Evolutionary conservation across 495 filamentous ascomycete species (phyloP), one percentile per base, ranked within the genome.

Genomic region (Penicillium longicatenatum): DNA sequence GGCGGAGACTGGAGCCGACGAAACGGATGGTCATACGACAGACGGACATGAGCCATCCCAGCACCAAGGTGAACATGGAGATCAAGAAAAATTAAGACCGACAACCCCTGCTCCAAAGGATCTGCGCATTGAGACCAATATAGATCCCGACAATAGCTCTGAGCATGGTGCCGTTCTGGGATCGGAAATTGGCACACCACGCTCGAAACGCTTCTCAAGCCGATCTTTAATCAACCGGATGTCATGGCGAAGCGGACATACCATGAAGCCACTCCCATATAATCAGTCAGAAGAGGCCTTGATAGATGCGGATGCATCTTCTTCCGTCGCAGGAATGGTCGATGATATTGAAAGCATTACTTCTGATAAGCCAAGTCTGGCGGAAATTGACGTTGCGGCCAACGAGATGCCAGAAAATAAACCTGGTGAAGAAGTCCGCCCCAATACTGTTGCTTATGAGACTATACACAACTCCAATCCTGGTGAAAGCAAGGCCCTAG

Each of bases 91-190:
- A 30, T 11, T 12, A 44, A 21, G 39, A 12, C 21, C 41, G 12
- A 16, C 46, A 16, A 52, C 51, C 33, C 44, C 57, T 4, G 50
- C 22, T 9, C 37, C 51, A 3, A 41, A 26, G 9, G 30, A 43
- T n/a, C n/a, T 41, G 56, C 54, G n/a, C 29, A 58, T 19, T 19
- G 26, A 44, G 12, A 22, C 57, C 16, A 48, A 57, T 2, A 57
- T 70, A 6, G 58, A 50, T 6, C 63, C 68, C 8, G 74, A 69
- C 20, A 60, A 61, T 47, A 65, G 63, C 21, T 77, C 75, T n/a
- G 75, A 75, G 39, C 60, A 70, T 31, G 73, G 70, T 1, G 75
- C 73, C 26, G 63, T 75, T 19, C 37, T 74, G 21, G 75, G 73
- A 17, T 75, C 75, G 0, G 73, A 77, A 24, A 57, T 57, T 3